A percentile compares a stretch with the other conserved stretches of the same genome.
Conservation (phyloP, 2,329 filamentous ascomycete genomes). For the Talaromyces sp. region DNA sequence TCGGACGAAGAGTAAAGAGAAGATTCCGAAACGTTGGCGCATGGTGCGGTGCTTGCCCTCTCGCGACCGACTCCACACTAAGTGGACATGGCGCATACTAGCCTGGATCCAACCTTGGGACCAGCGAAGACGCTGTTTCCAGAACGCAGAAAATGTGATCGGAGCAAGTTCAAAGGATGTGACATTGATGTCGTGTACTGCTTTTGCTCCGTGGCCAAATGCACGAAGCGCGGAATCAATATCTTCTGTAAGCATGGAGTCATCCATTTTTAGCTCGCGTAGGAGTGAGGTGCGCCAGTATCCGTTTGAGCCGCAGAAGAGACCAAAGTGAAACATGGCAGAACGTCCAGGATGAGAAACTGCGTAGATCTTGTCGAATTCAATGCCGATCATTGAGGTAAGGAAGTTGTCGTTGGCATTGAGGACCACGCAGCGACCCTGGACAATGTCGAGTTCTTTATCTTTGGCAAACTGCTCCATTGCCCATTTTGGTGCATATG, state of each 20-base stretch:
- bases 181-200: conserved; percentile 49
- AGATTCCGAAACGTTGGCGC: conserved; percentile 42
- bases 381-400: conserved; percentile 48
- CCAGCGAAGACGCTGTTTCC: conserved; percentile 51
- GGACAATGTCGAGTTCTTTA: conserved; percentile 45
- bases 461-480: conserved; percentile 46
- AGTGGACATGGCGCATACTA: conserved; percentile 41
- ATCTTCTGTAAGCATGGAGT: conserved; percentile 50
- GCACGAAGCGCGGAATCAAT: conserved; percentile 50
- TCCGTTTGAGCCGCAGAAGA: conserved; percentile 50
- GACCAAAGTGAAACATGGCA: conserved; percentile 47
- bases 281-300: conserved; percentile 48
- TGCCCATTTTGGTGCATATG: conserved; percentile 48
- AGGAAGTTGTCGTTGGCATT: conserved; percentile 45
- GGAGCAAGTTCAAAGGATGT: conserved; percentile 49
- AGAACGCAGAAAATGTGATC: conserved; percentile 43
- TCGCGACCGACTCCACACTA: conserved; percentile 36
- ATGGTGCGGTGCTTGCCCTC: conserved; percentile 36
- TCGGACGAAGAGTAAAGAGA: conserved; percentile 46
- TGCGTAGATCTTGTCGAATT: conserved; percentile 53
- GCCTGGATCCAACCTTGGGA: conserved; percentile 51
- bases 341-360: conserved; percentile 49
- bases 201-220: conserved; percentile 42
- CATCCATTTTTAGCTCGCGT: conserved; percentile 48
- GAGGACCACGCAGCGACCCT: conserved; percentile 50